Conservation (phyloP, 2,329 filamentous ascomycete genomes). For the Harringtonia aguacate region DNA sequence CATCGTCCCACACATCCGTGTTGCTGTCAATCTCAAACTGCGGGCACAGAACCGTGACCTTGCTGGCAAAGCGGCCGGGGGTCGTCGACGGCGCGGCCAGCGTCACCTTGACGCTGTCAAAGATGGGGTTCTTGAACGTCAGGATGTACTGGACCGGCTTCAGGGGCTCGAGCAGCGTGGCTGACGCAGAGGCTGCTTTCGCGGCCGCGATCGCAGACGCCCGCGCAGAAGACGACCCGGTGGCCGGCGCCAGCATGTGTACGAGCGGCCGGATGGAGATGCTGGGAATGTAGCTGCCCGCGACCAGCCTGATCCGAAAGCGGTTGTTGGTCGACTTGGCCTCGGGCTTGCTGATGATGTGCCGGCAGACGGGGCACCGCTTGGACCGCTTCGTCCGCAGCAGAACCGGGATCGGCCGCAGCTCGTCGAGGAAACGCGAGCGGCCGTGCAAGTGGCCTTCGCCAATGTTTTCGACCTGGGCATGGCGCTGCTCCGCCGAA, state of each 20-base stretch:
- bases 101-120: conserved; percentile 78
- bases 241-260: conserved; percentile 5
- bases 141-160: conserved; percentile 69
- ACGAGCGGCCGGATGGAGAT: conserved; percentile 60
- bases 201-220: conserved; percentile 13
- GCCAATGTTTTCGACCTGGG: conserved; percentile 25
- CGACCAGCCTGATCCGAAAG: conserved; percentile 87
- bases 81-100: conserved; percentile 75
- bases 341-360: conserved; percentile 92
- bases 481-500: conserved; percentile 35
- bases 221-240: conserved; percentile 4
- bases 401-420: conserved; percentile 72
- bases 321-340: conserved; percentile 79
- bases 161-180: conserved; percentile 41
- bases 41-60: conserved; percentile 86
- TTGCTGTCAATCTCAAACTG: conserved; percentile 92
- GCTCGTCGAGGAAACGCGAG: conserved; percentile 57
- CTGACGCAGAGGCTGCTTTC: conserved; percentile 2
- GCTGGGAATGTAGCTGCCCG: conserved; percentile 76
- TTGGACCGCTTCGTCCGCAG: conserved; percentile 89
- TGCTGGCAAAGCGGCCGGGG: conserved; percentile 64
- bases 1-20: conserved; percentile 81
- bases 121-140: conserved; percentile 88
- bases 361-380: conserved; percentile 82
- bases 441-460: conserved; percentile 35